A percentile compares a stretch with the other conserved stretches of the same genome.
phyloP scores from a whole-genome alignment of 306 rosid genomes.

The Lathyrus oleraceus region DNA sequence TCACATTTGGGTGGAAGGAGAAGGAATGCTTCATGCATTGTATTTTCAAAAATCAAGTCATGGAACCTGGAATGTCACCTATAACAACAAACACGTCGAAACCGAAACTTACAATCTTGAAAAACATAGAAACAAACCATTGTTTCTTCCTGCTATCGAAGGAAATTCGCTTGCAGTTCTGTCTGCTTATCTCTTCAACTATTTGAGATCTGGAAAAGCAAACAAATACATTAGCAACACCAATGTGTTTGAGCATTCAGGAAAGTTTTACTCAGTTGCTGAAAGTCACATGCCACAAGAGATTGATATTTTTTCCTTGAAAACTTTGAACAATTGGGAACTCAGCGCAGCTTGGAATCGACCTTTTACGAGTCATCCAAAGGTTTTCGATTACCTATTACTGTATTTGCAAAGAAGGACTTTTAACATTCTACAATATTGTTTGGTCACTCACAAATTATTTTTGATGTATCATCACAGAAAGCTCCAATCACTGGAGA shows the following conservation, averaged over 20 bases:
- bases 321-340: slow-evolving; percentile 61
- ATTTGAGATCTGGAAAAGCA: slow-evolving; percentile 62
- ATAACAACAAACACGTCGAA: slow-evolving; percentile 65
- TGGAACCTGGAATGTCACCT: slow-evolving; percentile 45
- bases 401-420: neutral
- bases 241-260: slow-evolving; percentile 67
- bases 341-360: slow-evolving; percentile 58
- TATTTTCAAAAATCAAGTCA: slow-evolving; percentile 42
- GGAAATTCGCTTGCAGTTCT: slow-evolving; percentile 61
- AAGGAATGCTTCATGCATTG: slow-evolving; percentile 79
- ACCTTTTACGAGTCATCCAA: slow-evolving; percentile 73
- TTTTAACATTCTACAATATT: neutral
- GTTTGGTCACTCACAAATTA: neutral
- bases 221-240: slow-evolving; percentile 70
- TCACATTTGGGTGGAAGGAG: slow-evolving; percentile 78
- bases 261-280: slow-evolving; percentile 57
- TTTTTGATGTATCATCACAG: no score
- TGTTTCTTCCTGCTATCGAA: slow-evolving; percentile 57
- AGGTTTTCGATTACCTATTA: slow-evolving; percentile 36
- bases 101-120: slow-evolving; percentile 60
- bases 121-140: slow-evolving; percentile 54
- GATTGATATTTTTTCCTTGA: slow-evolving; percentile 53
- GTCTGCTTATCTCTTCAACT: slow-evolving; percentile 55
- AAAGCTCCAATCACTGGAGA: slow-evolving; percentile 64
- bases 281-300: slow-evolving; percentile 71